Evolutionary conservation across 768 basidiomycete genomes (phyloP), one percentile per base, ranked within the genome.

Genomic region (Lepiota brunneoincarnata): DNA sequence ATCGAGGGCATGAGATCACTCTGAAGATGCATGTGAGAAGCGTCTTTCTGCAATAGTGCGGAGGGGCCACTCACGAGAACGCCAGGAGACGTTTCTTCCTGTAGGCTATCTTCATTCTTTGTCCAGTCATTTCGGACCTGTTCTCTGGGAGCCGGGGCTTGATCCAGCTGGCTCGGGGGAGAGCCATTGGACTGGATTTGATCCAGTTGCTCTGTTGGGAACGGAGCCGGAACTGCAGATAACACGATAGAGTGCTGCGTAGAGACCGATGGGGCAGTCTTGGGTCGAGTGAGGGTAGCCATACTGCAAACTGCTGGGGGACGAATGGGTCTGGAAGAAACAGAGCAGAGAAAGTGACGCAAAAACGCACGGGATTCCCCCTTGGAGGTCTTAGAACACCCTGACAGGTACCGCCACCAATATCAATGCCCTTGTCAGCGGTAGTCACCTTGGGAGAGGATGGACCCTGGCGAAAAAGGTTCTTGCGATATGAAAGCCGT

Each of bases 1-100:
- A 93, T 84, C n/a, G 89, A 91, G 7, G 86, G 81, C 60, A 86
- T 72, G 34, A 90, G 70, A 58, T 87, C 83, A 57, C 75, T 76
- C 81, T 87, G 63, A 36, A 59, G 39, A 35, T 24, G 35, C 41
- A 49, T 39, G 31, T 55, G 28, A 59, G 42, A 49, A 21, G 55
- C 39, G 15, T 18, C 34, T 53, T n/a, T 3, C 17, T 38, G 36
- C 40, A 42, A 42, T 28, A 39, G 45, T 38, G 52, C 36, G 44
- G 31, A 61, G 56, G 31, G 51, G 45, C 38, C 42, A 63, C 63
- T 35, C 56, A 69, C 67, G 49, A 65, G 55, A 42, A 56, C 57
- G 39, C 59, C 58, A 24, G 50, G 9, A 17, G 45, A 46, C 23
- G 20, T 45, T 20, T 42, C 55, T 26, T 58, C 44, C 38, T 56